Conservation (phyloP, 2,329 filamentous ascomycete species). For the Colletotrichum phormii region DNA sequence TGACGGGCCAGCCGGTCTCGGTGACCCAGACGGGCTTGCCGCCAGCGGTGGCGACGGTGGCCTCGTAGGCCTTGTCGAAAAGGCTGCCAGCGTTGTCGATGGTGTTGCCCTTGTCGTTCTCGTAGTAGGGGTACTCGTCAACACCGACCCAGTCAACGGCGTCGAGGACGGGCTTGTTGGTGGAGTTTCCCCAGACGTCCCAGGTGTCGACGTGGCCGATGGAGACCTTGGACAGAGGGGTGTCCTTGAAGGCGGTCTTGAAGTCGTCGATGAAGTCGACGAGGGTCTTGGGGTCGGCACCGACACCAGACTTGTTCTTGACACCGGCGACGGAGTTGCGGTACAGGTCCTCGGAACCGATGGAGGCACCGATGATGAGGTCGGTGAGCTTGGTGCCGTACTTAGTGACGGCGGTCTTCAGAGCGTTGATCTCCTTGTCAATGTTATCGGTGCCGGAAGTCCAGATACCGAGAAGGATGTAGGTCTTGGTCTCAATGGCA, state of each 20-base stretch:
- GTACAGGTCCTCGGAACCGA: slow-evolving; percentile 77
- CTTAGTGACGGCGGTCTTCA: slow-evolving; percentile 65
- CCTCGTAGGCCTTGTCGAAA: slow-evolving; percentile 63
- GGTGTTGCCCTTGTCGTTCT: slow-evolving; percentile 64
- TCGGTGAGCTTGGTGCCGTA: slow-evolving; percentile 64
- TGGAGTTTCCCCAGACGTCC: slow-evolving; percentile 70
- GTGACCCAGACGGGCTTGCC: slow-evolving; percentile 71
- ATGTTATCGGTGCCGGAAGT: slow-evolving; percentile 65
- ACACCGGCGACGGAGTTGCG: slow-evolving; percentile 70
- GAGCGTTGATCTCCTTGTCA: slow-evolving; percentile 69
- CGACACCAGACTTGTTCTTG: slow-evolving; percentile 71
- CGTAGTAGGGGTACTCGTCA: slow-evolving; percentile 76
- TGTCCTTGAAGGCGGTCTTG: slow-evolving; percentile 65
- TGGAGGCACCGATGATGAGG: slow-evolving; percentile 73
- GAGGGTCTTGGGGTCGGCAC: slow-evolving; percentile 68
- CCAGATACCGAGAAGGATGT: slow-evolving; percentile 75
- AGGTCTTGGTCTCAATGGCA: slow-evolving; percentile 69
- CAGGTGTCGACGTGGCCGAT: slow-evolving; percentile 78
- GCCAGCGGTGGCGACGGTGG: slow-evolving; percentile 56
- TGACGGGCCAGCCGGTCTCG: slow-evolving; percentile 74
- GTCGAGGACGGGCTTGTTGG: slow-evolving; percentile 70
- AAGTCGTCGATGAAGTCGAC: slow-evolving; percentile 75
- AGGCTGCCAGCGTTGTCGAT: slow-evolving; percentile 66
- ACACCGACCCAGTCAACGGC: slow-evolving; percentile 74
- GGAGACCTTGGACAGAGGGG: slow-evolving; percentile 57